phyloP scores from a whole-genome alignment of 176 grass and related monocot genomes.

The Cymbopogon citratus region DNA sequence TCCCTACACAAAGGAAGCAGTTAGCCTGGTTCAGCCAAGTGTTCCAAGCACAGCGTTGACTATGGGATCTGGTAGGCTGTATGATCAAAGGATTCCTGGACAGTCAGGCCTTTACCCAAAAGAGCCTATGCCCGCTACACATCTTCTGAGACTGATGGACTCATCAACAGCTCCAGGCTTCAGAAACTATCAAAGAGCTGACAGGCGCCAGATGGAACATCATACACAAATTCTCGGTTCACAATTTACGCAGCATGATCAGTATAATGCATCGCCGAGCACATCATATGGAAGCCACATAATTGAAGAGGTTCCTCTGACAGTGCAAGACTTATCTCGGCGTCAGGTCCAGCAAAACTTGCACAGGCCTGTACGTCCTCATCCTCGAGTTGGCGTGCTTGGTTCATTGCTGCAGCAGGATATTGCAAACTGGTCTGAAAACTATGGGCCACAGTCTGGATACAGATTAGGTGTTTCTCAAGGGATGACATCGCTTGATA shows the following conservation, averaged over 20 bases:
- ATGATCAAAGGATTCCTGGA: slow-evolving; percentile 29
- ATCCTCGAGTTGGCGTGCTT: slow-evolving; percentile 62
- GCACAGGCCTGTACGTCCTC: slow-evolving; percentile 44
- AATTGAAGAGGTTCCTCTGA: slow-evolving; percentile 15
- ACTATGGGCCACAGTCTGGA: slow-evolving; percentile 47
- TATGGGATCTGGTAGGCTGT: slow-evolving; percentile 26
- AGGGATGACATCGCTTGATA: slow-evolving; percentile 13
- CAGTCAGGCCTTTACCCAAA: slow-evolving; percentile 29
- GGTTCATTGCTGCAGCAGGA: slow-evolving; percentile 64
- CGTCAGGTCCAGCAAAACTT: slow-evolving; percentile 35
- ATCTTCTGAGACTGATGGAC: background rate
- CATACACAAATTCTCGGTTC: slow-evolving; percentile 1
- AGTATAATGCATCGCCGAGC: slow-evolving; percentile 29
- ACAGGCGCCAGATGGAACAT: slow-evolving; percentile 34
- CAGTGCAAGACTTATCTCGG: slow-evolving; percentile 17
- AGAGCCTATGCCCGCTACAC: slow-evolving; percentile 43
- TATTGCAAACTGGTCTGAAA: slow-evolving; percentile 52
- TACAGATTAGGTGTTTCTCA: slow-evolving; percentile 33
- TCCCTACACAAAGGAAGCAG: too few relatives aligned
- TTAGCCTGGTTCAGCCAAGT: background rate
- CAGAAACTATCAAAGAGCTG: slow-evolving; percentile 24
- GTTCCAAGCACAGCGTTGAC: slow-evolving; percentile 16
- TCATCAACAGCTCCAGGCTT: background rate
- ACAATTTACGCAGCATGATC: slow-evolving; percentile 12
- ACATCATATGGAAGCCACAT: slow-evolving; percentile 14